Base-by-base conservation (phyloP, 2,329 filamentous ascomycete species). In the Fusarium sp. region DNA sequence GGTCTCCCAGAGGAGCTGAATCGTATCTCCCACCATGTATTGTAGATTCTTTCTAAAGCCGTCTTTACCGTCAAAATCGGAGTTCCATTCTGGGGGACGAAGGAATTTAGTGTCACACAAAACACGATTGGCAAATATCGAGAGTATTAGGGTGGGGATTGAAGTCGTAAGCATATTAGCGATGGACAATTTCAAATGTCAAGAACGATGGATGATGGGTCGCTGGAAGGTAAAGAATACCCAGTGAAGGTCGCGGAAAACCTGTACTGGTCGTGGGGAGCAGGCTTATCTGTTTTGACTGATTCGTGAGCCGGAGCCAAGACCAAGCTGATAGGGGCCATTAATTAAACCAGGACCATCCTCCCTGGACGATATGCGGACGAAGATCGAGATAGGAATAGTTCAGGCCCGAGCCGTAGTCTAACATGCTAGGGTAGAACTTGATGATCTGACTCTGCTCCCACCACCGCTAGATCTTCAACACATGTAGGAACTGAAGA, bases 51-150 rank as follows among this genome's bases (percentile, higher is more conserved):
- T 2, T 3, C 11, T 12, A 0, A 8, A 9, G 2, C 7, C 28
- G 1, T 0, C 6, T 4, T 5, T 0, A 22, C 9, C 3, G 1
- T 60, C 45, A 8, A 50, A 0, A 5, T n/a, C 22, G 0, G 3
- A 4, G 8, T 32, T n/a, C 44, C 45, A 32, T 6, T 64, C 28
- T 22, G 24, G 55, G 2, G 62, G 62, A 7, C 6, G 28, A 0
- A 61, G 7, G 6, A 64, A 64, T 3, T 5, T 32, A 2, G 30
- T 36, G 2, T 1, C 1, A 5, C 62, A 64, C 1, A 1, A 26
- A 8, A 1, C 30, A 14, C 5, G 7, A 17, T 0, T 38, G 1
- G 22, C 13, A 2, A 64, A 12, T 15, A 45, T 12, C 0, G 14
- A 41, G 17, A 13, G 3, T 18, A 42, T 5, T 2, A 51, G 1